These are phyloP conservation scores for Aspergillus aculeatus DNA, from an alignment of 2,329 filamentous ascomycete species.

Conservation along the genomic window DNA sequence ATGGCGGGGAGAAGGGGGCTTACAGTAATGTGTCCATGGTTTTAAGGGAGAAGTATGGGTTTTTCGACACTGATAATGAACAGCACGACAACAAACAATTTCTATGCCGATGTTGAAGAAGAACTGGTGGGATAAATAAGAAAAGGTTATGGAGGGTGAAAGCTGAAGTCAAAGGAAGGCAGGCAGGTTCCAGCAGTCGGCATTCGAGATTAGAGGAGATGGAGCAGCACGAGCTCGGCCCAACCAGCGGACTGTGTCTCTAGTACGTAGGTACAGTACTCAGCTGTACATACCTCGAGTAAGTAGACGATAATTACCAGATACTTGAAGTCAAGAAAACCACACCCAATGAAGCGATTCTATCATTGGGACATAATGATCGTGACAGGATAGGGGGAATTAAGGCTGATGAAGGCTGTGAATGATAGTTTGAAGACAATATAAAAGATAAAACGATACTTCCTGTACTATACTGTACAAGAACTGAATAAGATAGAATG, in stretches of 20 bases:
- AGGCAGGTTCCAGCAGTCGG: neutral
- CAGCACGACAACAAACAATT: conserved; percentile 6
- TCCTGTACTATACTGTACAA: too few species aligned
- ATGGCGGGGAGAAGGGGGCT: conserved; percentile 20
- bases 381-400: neutral
- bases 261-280: neutral
- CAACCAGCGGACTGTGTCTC: conserved; percentile 5
- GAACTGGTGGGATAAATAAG: neutral
- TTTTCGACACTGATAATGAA: neutral
- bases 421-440: too few species aligned
- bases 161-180: neutral
- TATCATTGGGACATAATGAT: neutral
- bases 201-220: conserved; percentile 4
- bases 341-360: neutral
- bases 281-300: too few species aligned
- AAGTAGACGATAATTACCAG: too few species aligned
- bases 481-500: too few species aligned
- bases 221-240: conserved; percentile 7
- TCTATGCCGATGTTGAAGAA: neutral
- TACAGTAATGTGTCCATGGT: conserved; percentile 52
- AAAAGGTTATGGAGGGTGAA: neutral
- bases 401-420: too few species aligned
- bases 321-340: neutral
- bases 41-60: conserved; percentile 3
- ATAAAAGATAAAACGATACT: too few species aligned